Base-by-base conservation (phyloP, 2,329 filamentous ascomycete genomes). In the Ascosphaera pollenicola region DNA sequence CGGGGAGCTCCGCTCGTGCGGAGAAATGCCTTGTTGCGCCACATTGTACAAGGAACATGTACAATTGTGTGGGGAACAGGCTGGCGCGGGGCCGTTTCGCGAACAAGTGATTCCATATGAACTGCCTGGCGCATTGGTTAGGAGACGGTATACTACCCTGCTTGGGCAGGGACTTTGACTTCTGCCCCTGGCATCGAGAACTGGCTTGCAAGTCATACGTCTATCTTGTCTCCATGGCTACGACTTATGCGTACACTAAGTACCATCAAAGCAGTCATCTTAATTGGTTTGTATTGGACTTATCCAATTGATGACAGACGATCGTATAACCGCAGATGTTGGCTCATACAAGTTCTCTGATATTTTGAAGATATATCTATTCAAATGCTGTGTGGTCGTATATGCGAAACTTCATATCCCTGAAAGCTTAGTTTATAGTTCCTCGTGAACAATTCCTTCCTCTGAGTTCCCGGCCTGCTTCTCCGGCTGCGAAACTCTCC, bases 401-500 rank as follows among this genome's bases (percentile, higher is more conserved):
- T 40, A 38, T 32, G 21, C 38, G n/a, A 21, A 41, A 40, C 16
- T 48, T 40, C 35, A 47, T 40, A 28, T 44, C 43, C 17, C 45
- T 44, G 38, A 43, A 43, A 45, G 42, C 37, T 39, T 39, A 17
- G 41, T 41, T 4, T 44, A 34, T 11, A 43, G 39, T 28, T 46
- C 44, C 36, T 42, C 41, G 16, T 45, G 44, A 19, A 42, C 39
- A n/a, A 43, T 36, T 26, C 43, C 38, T 30, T 47, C 42, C 39
- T 45, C 38, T 17, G 28, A n/a, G 36, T 32, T 43, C 34, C 35
- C 42, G 30, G 10, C 39, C 35, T 34, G 21, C 19, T 38, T 39
- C 35, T 46, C 42, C 41, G 52, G 49, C n/a, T 45, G 47, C 17
- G 51, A 52, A 41, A 60, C 59, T 37, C 63, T 61, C 52, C 60